These are phyloP conservation scores for Pseudocercospora pini-densiflorae DNA, from an alignment of 2,329 filamentous ascomycete species.

Conservation along the genomic window DNA sequence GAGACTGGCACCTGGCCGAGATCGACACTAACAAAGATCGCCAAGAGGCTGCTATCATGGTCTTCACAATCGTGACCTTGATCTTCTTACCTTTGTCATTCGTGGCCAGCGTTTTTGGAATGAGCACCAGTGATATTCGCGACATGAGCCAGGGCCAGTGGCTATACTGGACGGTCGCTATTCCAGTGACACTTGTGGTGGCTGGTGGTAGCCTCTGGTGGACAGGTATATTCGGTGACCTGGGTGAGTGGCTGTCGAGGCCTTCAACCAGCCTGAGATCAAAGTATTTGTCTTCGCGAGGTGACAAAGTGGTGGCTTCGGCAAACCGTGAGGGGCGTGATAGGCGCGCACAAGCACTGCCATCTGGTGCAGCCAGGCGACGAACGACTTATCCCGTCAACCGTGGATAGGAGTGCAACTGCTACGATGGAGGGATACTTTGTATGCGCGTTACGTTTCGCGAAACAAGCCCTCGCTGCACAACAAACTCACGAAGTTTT, in stretches of 20 bases:
- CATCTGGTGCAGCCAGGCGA: neutral
- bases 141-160: constrained; percentile 18
- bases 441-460: too few species aligned
- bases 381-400: neutral
- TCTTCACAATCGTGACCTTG: constrained; percentile 51
- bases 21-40: constrained; percentile 23
- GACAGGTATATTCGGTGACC: constrained; percentile 16
- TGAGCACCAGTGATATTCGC: constrained; percentile 43
- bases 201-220: constrained; percentile 21
- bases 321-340: neutral
- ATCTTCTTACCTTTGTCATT: constrained; percentile 51
- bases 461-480: too few species aligned
- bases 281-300: neutral
- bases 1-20: constrained; percentile 17
- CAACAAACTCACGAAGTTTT: neutral
- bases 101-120: constrained; percentile 49
- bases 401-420: neutral
- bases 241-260: constrained; percentile 9
- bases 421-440: too few species aligned
- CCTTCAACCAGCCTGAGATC: neutral
- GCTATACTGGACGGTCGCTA: constrained; percentile 17
- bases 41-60: constrained; percentile 31
- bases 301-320: neutral
- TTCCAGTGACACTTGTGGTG: neutral
- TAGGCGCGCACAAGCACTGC: neutral